Percentiles rank a stretch among this genome's conserved stretches.
Evolutionary conservation across 352 stramenopile species (phyloP).

Genomic region (Lagenidium sp.): DNA sequence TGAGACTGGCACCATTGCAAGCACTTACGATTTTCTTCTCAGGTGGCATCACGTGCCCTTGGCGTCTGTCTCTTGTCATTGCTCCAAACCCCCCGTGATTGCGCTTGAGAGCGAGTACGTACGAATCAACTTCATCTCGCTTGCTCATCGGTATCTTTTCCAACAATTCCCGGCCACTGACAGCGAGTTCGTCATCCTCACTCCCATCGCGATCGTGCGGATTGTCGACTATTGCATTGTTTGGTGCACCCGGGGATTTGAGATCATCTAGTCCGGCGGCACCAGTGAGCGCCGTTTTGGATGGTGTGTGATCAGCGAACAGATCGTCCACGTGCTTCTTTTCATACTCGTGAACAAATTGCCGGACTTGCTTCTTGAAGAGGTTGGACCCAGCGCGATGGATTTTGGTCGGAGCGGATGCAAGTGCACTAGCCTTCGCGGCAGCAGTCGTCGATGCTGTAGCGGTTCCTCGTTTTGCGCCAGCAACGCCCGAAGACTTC

Average conservation of each 20-base stretch:
- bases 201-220: conserved; percentile 30
- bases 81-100: conserved; percentile 17
- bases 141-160: conserved; percentile 46
- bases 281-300: conserved; percentile 22
- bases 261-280: conserved; percentile 31
- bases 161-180: conserved; percentile 23
- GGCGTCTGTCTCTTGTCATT: conserved; percentile 18
- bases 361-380: conserved; percentile 79
- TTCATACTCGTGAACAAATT: conserved; percentile 72
- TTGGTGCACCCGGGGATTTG: conserved; percentile 30
- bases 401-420: conserved; percentile 44
- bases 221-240: neutral
- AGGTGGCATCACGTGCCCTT: conserved; percentile 4
- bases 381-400: conserved; percentile 59
- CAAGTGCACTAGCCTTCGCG: too few species aligned
- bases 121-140: conserved; percentile 70
- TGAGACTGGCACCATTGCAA: too few species aligned
- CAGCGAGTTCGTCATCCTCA: conserved; percentile 17
- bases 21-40: conserved; percentile 20
- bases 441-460: conserved; percentile 13
- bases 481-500: too few species aligned
- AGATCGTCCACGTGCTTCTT: conserved; percentile 67
- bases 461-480: conserved; percentile 1
- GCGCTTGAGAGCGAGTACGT: conserved; percentile 57
- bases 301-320: conserved; percentile 41